Conservation (phyloP, 2,329 filamentous ascomycete species). For the Fusarium piperis region DNA sequence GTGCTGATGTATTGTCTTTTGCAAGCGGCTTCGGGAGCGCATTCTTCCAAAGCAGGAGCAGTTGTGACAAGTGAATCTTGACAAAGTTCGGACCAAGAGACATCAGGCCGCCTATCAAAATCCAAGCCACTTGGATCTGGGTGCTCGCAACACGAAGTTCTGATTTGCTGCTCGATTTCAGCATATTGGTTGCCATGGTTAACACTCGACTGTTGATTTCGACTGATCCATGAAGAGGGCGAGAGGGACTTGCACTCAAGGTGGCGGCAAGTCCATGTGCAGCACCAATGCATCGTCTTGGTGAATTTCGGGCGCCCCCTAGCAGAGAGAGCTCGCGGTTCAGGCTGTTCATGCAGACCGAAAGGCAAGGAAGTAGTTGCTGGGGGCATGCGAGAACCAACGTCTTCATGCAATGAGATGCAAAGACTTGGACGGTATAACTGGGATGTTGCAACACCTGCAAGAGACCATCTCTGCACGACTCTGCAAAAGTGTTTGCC, state of each 20-base stretch:
- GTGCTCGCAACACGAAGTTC: conserved; percentile 91
- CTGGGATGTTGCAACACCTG: conserved; percentile 94
- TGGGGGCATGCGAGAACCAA: conserved; percentile 93
- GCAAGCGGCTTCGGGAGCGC: conserved; percentile 93
- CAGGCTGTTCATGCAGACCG: conserved; percentile 96
- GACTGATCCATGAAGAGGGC: conserved; percentile 92
- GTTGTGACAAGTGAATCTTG: conserved; percentile 95
- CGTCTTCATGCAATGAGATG: conserved; percentile 83
- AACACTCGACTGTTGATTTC: conserved; percentile 94
- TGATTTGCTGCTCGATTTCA: conserved; percentile 92
- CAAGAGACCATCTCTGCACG: conserved; percentile 85
- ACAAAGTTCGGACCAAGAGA: conserved; percentile 97
- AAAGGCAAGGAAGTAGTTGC: conserved; percentile 88
- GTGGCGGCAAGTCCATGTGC: conserved; percentile 91
- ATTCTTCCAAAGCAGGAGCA: conserved; percentile 96
- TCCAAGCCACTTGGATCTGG: conserved; percentile 98
- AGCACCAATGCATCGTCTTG: conserved; percentile 86
- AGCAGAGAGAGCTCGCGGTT: conserved; percentile 85
- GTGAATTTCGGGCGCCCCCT: conserved; percentile 77
- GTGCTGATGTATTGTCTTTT: conserved; percentile 86
- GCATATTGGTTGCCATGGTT: conserved; percentile 87
- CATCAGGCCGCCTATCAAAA: conserved; percentile 95
- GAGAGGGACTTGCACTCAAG: conserved; percentile 86
- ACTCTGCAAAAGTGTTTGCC: conserved; percentile 79
- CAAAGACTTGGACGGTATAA: conserved; percentile 93